Evolutionary conservation across 177 flowering plant genomes (phyloP), one percentile per base, ranked within the genome.

Genomic region (Vitis hybrid): DNA sequence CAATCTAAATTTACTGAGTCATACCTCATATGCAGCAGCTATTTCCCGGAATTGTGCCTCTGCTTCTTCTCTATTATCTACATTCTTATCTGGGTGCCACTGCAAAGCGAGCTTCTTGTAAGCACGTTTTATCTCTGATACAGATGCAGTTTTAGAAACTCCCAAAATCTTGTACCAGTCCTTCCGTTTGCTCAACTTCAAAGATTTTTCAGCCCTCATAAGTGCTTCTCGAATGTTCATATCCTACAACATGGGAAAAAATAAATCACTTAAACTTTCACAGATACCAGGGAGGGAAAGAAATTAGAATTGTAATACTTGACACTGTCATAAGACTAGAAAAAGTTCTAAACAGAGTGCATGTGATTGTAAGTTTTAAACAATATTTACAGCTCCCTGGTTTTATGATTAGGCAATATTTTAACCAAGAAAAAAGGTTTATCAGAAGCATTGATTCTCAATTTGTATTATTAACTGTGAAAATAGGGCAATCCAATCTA

Each of bases 1-100:
- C 26, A 18, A 12, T 15, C 40, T 30, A 49, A 51, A 17, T 32
- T 17, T 30, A 55, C 57, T 5, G 26, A 65, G 52, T 48, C 73
- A 18, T 56, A 91, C 98, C 99, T 93, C 98, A 77, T 95, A 96
- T 55, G 99, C 98, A 67, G 94, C 96, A 59, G 99, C 99, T 73
- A 95, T 93, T 78, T 95, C 99, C 70, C 86, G 85, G 70, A 95
- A 95, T 71, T 86, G 81, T 63, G 72, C 80, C 75, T 93, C 99
- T 56, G 98, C 99, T 82, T 91, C 98, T 77, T 89, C 97, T 84
- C 97, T 88, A 67, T 95, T 95, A 61, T 88, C 98, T 11, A 87
- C 93, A 75, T 95, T 95, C 83, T 93, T 95, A 75, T 95, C 99
- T n/a, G 98, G 99, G 66, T 93, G 99, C 99, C 99, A 95, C 75